These are phyloP conservation scores for Dendrothele bispora DNA, from an alignment of 768 basidiomycete species.

Conservation along the genomic window DNA sequence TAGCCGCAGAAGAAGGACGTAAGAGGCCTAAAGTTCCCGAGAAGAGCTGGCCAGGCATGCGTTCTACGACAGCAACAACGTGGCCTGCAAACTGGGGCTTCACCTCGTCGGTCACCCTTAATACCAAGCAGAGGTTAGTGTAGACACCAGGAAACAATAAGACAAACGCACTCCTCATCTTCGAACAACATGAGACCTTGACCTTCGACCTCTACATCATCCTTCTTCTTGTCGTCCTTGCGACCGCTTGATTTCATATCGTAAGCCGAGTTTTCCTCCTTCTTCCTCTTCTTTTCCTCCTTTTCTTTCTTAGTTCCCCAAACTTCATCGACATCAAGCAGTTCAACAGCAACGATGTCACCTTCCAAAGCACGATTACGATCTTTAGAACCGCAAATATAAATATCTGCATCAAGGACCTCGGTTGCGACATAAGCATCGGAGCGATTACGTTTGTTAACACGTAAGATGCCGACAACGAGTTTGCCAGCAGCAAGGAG, in stretches of 20 bases:
- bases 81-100: conserved; percentile 99
- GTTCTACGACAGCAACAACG: conserved; percentile 98
- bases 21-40: conserved; percentile 94
- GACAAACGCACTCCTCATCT: conserved; percentile 87
- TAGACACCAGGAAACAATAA: conserved; percentile 6
- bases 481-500: conserved; percentile 95
- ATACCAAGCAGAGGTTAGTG: conserved; percentile 7
- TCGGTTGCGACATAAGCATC: conserved; percentile 99
- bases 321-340: conserved; percentile 96
- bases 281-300: conserved; percentile 99
- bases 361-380: conserved; percentile 98
- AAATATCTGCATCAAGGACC: conserved; percentile 97
- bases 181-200: conserved; percentile 96
- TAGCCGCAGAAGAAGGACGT: conserved; percentile 94
- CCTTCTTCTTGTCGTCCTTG: conserved; percentile 98
- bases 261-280: conserved; percentile 97
- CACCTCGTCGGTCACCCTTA: conserved; percentile 92
- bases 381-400: conserved; percentile 98
- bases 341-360: conserved; percentile 96
- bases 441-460: conserved; percentile 97
- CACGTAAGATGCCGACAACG: conserved; percentile 94
- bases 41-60: conserved; percentile 98
- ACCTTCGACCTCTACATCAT: conserved; percentile 99
- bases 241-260: conserved; percentile 74
- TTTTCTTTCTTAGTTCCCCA: conserved; percentile 99